Evolutionary conservation across 169 alveolate genomes (phyloP).

Genomic region (Cryptosporidium viatorum): DNA sequence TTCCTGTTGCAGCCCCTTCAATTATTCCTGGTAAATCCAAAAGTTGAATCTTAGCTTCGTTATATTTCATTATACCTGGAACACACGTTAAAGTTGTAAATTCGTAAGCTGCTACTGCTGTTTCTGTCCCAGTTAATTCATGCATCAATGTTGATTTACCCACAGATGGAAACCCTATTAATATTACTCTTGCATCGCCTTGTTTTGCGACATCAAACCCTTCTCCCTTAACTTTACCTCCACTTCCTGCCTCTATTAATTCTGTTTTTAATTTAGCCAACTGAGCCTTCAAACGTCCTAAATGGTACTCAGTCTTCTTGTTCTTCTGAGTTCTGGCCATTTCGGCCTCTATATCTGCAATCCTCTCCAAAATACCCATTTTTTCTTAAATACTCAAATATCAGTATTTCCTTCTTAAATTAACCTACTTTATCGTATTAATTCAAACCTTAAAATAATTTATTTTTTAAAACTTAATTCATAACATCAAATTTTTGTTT

Average conservation of each 20-base stretch:
- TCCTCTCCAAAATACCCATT: conserved; percentile 82
- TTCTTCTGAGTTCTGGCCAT: conserved; percentile 92
- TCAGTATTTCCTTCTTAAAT: neutral
- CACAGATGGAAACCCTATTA: conserved; percentile 92
- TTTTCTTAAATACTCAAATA: neutral
- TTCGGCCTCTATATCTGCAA: conserved; percentile 90
- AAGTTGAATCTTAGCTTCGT: conserved; percentile 92
- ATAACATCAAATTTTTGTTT: conserved; percentile 1
- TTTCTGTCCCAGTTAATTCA: conserved; percentile 86
- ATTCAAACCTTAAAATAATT: neutral
- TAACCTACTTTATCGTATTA: neutral
- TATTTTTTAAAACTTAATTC: neutral
- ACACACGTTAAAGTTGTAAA: conserved; percentile 91
- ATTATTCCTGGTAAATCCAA: conserved; percentile 96
- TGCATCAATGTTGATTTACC: conserved; percentile 89
- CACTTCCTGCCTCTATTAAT: conserved; percentile 85
- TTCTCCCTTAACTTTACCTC: conserved; percentile 81
- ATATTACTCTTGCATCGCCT: conserved; percentile 92
- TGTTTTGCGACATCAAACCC: conserved; percentile 91
- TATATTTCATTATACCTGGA: conserved; percentile 89
- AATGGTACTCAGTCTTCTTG: conserved; percentile 89
- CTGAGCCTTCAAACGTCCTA: conserved; percentile 90
- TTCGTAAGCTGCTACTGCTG: conserved; percentile 90
- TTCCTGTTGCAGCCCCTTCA: conserved; percentile 96
- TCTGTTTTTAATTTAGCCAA: conserved; percentile 86